Percentiles rank a stretch among this genome's conserved stretches.
Conservation (phyloP, 1,139 yeast genomes). For the Trichomonascaceae sp. region DNA sequence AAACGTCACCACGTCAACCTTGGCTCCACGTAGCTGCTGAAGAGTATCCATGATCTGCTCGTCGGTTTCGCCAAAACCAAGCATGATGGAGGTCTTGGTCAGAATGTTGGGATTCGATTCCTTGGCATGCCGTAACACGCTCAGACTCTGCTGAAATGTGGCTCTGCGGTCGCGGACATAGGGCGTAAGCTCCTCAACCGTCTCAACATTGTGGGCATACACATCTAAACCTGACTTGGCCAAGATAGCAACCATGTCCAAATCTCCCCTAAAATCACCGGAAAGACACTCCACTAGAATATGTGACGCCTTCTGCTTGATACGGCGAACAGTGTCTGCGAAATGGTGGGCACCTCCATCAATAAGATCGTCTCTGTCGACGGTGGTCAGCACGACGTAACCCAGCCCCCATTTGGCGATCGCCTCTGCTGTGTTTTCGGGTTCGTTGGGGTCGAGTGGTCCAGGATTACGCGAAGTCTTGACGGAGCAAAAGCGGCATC, state of each 20-base stretch:
- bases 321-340: conserved; percentile 71
- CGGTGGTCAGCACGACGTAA: conserved; percentile 93
- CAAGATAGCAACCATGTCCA: conserved; percentile 64
- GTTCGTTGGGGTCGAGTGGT: conserved; percentile 89
- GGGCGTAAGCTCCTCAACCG: conserved; percentile 92
- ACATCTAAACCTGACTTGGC: conserved; percentile 88
- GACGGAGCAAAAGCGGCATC: conserved; percentile 95
- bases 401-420: conserved; percentile 98
- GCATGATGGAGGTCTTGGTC: conserved; percentile 91
- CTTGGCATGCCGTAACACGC: conserved; percentile 73
- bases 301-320: conserved; percentile 81
- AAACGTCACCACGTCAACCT: conserved; percentile 92
- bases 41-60: conserved; percentile 72
- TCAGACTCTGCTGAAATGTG: conserved; percentile 76
- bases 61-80: conserved; percentile 94
- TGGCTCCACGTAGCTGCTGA: conserved; percentile 55
- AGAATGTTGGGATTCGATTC: conserved; percentile 57
- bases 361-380: conserved; percentile 85
- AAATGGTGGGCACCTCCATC: conserved; percentile 95
- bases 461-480: conserved; percentile 83
- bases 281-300: conserved; percentile 86
- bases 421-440: conserved; percentile 96
- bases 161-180: conserved; percentile 95
- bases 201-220: conserved; percentile 93
- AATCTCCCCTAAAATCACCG: conserved; percentile 91